Evolutionary conservation across 768 basidiomycete genomes (phyloP).

Genomic region (Dentipellis fragilis): DNA sequence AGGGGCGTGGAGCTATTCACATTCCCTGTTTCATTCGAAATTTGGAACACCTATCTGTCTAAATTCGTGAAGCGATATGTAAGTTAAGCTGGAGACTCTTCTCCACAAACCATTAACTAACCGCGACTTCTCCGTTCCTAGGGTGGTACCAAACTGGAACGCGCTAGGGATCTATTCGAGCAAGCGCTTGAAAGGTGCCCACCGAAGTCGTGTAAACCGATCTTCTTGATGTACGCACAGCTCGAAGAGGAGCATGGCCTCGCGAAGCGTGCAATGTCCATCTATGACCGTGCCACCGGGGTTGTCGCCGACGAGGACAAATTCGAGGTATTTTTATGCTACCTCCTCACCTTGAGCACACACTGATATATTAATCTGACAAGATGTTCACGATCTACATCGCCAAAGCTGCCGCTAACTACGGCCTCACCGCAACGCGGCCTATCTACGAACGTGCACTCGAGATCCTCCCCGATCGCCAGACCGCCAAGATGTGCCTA

Average conservation of each 20-base stretch:
- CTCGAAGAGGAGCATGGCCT: constrained; percentile 93
- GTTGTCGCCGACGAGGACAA: constrained; percentile 86
- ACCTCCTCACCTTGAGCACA: too few relatives aligned
- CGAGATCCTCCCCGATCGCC: constrained; percentile 84
- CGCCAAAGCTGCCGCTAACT: constrained; percentile 92
- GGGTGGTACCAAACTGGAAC: constrained; percentile 91
- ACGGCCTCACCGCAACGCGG: constrained; percentile 90
- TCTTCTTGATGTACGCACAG: constrained; percentile 94
- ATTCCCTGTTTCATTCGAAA: constrained; percentile 95
- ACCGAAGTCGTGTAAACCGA: constrained; percentile 84
- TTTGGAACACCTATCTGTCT: constrained; percentile 97
- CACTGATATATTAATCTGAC: constrained; percentile 1
- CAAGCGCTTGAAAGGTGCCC: constrained; percentile 97
- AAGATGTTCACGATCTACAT: constrained; percentile 98
- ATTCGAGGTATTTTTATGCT: constrained; percentile 58
- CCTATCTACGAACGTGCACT: constrained; percentile 94
- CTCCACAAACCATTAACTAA: neutral
- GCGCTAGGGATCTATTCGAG: constrained; percentile 95
- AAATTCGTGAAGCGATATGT: constrained; percentile 98
- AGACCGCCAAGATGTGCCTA: constrained; percentile 96
- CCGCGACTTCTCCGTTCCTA: constrained; percentile 19
- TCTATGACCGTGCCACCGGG: constrained; percentile 87
- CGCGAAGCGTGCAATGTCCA: constrained; percentile 91
- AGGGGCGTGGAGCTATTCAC: constrained; percentile 96
- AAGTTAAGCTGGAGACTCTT: constrained; percentile 20